Base-by-base conservation (phyloP, 345 rosid genomes). In the Cardamine chenopodiifolia region DNA sequence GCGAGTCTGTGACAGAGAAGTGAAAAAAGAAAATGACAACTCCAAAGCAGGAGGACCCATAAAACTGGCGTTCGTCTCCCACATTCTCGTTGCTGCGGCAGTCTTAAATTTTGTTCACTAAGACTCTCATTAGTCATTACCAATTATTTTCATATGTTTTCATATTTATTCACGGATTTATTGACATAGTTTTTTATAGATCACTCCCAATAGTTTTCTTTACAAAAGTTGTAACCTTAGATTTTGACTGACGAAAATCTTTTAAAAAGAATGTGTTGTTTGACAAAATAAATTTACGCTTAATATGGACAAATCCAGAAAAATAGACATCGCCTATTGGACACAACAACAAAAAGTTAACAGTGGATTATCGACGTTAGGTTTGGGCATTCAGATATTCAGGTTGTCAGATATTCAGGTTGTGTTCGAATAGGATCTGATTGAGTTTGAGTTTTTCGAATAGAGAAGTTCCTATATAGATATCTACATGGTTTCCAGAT, bases 311-410 rank as follows among this genome's bases (percentile, higher is more conserved):
- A 35, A 23, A 23, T 52, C 4, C 8, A 4, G n/a, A 52, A 48
- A 67, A 52, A 52, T 35, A 52, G 49, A 67, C 11, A 52, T 52
- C 35, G 48, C 71, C 71, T 67, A 52, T 49, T 67, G 71, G 50
- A 52, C 26, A n/a, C 17, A 10, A 18, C 17, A 7, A 67, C 18
- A 15, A 35, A 25, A 34, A 34, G 0, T 0, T 35, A 4, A 7
- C 2, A 67, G 61, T 67, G 71, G 71, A 52, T 39, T 67, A 35
- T 50, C 20, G n/a, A 47, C 28, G n/a, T n/a, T n/a, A n/a, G n/a
- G n/a, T n/a, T n/a, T n/a, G n/a, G n/a, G n/a, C n/a, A n/a, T n/a
- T n/a, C n/a, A n/a, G n/a, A n/a, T n/a, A n/a, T n/a, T n/a, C n/a
- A n/a, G n/a, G n/a, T n/a, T n/a, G n/a, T n/a, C n/a, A n/a, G n/a